Base-by-base conservation (phyloP, 1,284 basidiomycete species). In the Pseudozyma sp. region DNA sequence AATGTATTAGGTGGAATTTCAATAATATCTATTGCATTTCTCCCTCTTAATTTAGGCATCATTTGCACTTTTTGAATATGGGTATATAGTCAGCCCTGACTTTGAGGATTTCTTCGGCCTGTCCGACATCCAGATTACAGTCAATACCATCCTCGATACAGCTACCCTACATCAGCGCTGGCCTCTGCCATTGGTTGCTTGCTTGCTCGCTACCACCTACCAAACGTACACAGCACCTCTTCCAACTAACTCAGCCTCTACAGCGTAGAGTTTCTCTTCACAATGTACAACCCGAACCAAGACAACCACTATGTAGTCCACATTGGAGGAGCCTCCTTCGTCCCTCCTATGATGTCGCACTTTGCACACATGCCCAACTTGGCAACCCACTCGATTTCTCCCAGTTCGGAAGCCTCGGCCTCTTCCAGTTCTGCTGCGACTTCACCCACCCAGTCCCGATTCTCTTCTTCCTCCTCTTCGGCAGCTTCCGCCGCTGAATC, bases 331-430 rank as follows among this genome's bases (percentile, higher is more conserved):
- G 66, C 71, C 5, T 35, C 36, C 1, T 74, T 69, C 45, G 66
- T 74, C 3, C 71, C 71, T 11, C 71, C 71, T 5, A 61, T 64
- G 42, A 65, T 74, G 66, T 55, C 67, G 43, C 63, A 75, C 39
- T 66, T 70, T 25, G 38, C 60, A 4, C 69, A 61, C 49, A 44
- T 59, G 0, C 53, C 59, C 50, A 52, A 61, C 57, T 45, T 56
- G 35, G 34, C 52, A 12, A 35, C 59, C 6, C 55, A 48, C 43
- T 55, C 55, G n/a, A 55, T 50, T 42, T 73, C 69, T 19, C 67
- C 68, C 11, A 52, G 57, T 6, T 75, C 72, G 4, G 64, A 67
- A 42, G 56, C 58, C 8, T 70, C 64, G 3, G 59, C 71, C 6
- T 67, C 70, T 14, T 18, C 45, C 31, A 31, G 59, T 13, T 68